phyloP scores from a whole-genome alignment of 2,329 filamentous ascomycete genomes.

The Tolypocladium cylindrosporum region DNA sequence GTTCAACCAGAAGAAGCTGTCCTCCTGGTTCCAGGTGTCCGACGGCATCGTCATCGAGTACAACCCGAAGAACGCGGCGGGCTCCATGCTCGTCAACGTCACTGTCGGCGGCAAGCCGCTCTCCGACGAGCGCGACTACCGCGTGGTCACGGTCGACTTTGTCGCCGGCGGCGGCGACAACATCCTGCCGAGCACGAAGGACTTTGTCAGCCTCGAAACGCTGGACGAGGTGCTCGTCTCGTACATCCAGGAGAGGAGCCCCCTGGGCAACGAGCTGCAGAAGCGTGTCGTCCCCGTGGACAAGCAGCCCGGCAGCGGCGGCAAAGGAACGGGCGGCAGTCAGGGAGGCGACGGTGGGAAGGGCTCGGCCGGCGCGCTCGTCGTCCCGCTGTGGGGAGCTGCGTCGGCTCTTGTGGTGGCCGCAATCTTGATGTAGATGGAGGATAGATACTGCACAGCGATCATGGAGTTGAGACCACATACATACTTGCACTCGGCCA shows the following conservation, averaged over 20 bases:
- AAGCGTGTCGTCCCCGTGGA: constrained; percentile 18
- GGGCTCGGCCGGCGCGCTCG: background rate
- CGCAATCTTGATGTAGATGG: background rate
- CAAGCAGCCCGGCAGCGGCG: background rate
- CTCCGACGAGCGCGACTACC: constrained; percentile 36
- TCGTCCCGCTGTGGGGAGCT: background rate
- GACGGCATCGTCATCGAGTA: constrained; percentile 45
- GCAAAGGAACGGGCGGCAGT: background rate
- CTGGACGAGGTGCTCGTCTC: constrained; percentile 42
- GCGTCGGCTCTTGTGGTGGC: background rate
- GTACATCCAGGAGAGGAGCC: constrained; percentile 38
- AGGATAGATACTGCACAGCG: no score
- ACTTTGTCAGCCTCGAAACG: constrained; percentile 37
- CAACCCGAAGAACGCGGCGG: constrained; percentile 38
- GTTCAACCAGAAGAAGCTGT: constrained; percentile 40
- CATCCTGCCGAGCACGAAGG: constrained; percentile 32
- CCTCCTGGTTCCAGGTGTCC: constrained; percentile 52
- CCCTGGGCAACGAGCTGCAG: constrained; percentile 39
- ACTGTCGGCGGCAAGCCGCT: constrained; percentile 38
- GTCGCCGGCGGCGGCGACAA: constrained; percentile 54
- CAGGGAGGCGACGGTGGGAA: background rate
- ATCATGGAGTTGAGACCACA: no score
- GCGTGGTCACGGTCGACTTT: constrained; percentile 53
- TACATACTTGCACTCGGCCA: no score
- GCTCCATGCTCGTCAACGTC: constrained; percentile 41